Percentiles rank a stretch among this genome's conserved stretches.
Evolutionary conservation across 2,329 filamentous ascomycete genomes (phyloP).

Genomic region (Apiospora arundinis): DNA sequence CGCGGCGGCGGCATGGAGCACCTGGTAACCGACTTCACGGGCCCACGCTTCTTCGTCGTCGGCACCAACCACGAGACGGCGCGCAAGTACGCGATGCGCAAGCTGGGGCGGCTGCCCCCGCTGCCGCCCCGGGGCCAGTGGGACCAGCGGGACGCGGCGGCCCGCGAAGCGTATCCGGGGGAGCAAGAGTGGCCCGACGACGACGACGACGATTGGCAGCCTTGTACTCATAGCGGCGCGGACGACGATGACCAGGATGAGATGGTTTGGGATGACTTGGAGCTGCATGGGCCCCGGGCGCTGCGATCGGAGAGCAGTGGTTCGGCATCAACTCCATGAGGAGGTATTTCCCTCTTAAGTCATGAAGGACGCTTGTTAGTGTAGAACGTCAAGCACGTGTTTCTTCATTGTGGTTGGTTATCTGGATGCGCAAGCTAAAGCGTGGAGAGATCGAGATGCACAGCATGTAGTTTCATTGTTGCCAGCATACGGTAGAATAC

Average conservation of each 20-base stretch:
- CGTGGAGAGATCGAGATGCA: no score
- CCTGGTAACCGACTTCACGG: conserved; percentile 21
- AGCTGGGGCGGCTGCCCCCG: not conserved
- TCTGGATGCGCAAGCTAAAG: no score
- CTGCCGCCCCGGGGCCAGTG: not conserved
- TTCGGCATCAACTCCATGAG: no score
- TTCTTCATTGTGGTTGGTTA: no score
- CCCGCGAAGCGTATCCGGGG: no score
- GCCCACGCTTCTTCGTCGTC: conserved; percentile 26
- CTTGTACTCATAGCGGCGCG: not conserved
- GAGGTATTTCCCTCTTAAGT: no score
- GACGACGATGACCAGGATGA: not conserved
- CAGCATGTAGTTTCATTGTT: not conserved
- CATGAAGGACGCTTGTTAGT: no score
- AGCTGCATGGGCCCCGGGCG: not conserved
- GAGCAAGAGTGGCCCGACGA: no score
- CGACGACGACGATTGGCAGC: not conserved
- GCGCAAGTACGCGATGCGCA: not conserved
- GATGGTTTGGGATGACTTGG: not conserved
- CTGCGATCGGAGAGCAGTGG: not conserved
- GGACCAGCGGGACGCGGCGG: no score
- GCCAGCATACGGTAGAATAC: no score
- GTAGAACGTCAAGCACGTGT: no score
- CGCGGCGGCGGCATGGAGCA: conserved; percentile 25
- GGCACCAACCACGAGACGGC: conserved; percentile 26